A percentile compares a stretch with the other conserved stretches of the same genome.
Evolutionary conservation across 2,329 filamentous ascomycete genomes (phyloP).

Genomic region (Alternaria solani): DNA sequence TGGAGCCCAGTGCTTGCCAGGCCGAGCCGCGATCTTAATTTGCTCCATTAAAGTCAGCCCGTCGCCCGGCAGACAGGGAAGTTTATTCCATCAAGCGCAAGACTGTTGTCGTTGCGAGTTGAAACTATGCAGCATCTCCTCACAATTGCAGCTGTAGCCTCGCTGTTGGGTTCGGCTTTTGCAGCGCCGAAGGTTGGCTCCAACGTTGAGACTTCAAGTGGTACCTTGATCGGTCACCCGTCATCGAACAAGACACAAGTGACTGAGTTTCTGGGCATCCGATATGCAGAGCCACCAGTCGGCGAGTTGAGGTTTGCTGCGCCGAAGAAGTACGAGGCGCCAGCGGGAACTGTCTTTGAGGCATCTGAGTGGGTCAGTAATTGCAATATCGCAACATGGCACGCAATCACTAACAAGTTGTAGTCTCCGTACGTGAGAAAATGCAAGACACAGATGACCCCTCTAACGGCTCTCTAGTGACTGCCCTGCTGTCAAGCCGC

Average conservation of each 20-base stretch:
- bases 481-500: constrained; percentile 35
- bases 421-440: constrained; percentile 33
- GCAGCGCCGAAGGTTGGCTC: constrained; percentile 8
- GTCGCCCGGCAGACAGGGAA: not conserved
- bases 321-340: constrained; percentile 37
- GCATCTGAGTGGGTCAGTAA: constrained; percentile 34
- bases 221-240: constrained; percentile 42
- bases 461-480: constrained; percentile 24
- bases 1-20: constrained; percentile 6
- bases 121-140: constrained; percentile 25
- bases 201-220: constrained; percentile 41
- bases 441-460: not conserved
- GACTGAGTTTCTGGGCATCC: constrained; percentile 48
- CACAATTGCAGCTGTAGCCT: constrained; percentile 18
- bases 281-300: constrained; percentile 46
- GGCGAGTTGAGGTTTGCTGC: constrained; percentile 46
- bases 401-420: constrained; percentile 14
- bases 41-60: constrained; percentile 10
- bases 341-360: constrained; percentile 29
- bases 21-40: constrained; percentile 10
- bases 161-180: constrained; percentile 18
- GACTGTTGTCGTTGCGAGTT: constrained; percentile 11
- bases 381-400: not conserved
- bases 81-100: constrained; percentile 1
- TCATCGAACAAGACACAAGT: constrained; percentile 34